Evolutionary conservation across 176 grass and related monocot species (phyloP).

Genomic region (Oryza meyeriana): DNA sequence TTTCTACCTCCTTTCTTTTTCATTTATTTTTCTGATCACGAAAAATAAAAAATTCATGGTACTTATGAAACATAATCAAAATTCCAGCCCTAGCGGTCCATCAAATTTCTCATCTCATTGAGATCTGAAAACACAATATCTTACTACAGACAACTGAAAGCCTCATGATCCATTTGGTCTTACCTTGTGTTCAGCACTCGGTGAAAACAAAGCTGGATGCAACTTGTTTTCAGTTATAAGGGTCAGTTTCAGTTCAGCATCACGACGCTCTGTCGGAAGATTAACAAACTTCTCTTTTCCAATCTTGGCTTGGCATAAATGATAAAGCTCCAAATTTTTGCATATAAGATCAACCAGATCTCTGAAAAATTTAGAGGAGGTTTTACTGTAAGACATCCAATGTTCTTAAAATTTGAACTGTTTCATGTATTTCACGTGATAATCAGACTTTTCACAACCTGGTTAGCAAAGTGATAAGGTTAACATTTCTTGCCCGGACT

Average conservation of each 20-base stretch:
- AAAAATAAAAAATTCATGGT: not conserved
- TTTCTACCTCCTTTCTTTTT: too few relatives aligned
- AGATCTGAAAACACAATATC: constrained; percentile 7
- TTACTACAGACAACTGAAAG: constrained; percentile 5
- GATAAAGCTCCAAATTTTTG: constrained; percentile 83
- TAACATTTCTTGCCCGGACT: constrained; percentile 67
- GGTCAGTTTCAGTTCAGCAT: constrained; percentile 76
- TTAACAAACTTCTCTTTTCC: constrained; percentile 80
- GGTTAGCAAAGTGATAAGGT: constrained; percentile 82
- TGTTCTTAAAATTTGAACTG: constrained; percentile 5
- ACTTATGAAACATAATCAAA: constrained; percentile 18
- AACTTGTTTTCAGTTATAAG: constrained; percentile 76
- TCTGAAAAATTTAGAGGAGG: constrained; percentile 46
- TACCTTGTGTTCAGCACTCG: constrained; percentile 83
- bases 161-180: not conserved
- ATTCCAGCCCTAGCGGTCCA: constrained; percentile 1
- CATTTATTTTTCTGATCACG: too few relatives aligned
- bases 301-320: constrained; percentile 78
- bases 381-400: not conserved
- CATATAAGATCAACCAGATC: constrained; percentile 79
- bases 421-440: not conserved
- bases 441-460: constrained; percentile 50
- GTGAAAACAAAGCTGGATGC: constrained; percentile 86
- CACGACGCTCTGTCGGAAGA: constrained; percentile 57
- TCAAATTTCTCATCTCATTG: not conserved